phyloP scores from a whole-genome alignment of 2,329 filamentous ascomycete species.

The Talaromyces albobiverticillius region DNA sequence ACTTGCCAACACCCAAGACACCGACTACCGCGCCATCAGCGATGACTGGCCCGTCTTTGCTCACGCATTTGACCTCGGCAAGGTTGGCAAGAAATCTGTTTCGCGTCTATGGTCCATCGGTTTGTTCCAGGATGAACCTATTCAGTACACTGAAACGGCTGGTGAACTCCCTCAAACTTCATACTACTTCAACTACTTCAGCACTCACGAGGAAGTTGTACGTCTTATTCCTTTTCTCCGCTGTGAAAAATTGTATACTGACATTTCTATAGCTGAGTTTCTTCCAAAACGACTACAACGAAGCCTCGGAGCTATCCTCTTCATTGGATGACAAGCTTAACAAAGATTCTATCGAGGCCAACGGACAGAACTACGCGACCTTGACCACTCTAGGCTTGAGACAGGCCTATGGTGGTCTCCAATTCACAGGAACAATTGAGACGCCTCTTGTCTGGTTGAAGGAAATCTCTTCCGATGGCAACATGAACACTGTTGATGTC shows the following conservation, averaged over 20 bases:
- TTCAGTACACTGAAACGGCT: slow-evolving; percentile 47
- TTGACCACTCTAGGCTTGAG: slow-evolving; percentile 52
- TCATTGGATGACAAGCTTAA: slow-evolving; percentile 43
- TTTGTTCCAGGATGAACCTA: slow-evolving; percentile 46
- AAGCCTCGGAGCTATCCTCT: slow-evolving; percentile 31
- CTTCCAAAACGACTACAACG: slow-evolving; percentile 49
- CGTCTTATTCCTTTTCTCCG: slow-evolving; percentile 10
- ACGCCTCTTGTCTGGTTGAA: slow-evolving; percentile 44
- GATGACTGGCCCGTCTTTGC: slow-evolving; percentile 53
- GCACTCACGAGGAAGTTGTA: slow-evolving; percentile 37
- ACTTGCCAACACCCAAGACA: slow-evolving; percentile 46
- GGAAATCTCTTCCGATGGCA: slow-evolving; percentile 40
- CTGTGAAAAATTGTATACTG: background rate
- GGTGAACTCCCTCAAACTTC: slow-evolving; percentile 40
- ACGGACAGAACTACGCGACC: slow-evolving; percentile 48
- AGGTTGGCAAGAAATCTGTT: slow-evolving; percentile 28
- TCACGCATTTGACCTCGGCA: slow-evolving; percentile 50
- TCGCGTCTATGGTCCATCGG: slow-evolving; percentile 47
- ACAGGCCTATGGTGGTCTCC: slow-evolving; percentile 50
- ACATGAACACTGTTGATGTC: slow-evolving; percentile 42
- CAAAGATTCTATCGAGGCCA: slow-evolving; percentile 42
- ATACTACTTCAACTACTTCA: slow-evolving; percentile 50
- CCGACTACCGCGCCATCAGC: slow-evolving; percentile 49
- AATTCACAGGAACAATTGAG: slow-evolving; percentile 49
- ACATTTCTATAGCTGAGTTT: slow-evolving; percentile 33